These are phyloP conservation scores for Ophiostoma quercus DNA, from an alignment of 2,329 filamentous ascomycete species.

Conservation along the genomic window DNA sequence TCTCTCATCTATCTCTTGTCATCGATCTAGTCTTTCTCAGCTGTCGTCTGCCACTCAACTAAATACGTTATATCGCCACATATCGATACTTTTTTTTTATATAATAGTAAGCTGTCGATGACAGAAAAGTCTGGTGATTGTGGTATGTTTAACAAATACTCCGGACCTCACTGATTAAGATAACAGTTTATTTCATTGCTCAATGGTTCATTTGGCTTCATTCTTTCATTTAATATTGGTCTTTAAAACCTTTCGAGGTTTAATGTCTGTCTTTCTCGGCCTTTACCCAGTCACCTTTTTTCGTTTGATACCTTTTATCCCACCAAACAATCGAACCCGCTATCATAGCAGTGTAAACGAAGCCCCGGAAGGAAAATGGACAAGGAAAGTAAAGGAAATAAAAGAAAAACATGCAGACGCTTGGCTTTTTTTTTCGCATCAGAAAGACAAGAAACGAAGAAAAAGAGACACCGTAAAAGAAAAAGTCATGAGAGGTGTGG, in stretches of 20 bases:
- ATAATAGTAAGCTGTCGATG: neutral
- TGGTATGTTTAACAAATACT: neutral
- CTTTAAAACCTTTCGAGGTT: slow-evolving; percentile 3
- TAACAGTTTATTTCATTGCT: neutral
- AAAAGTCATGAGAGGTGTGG: neutral
- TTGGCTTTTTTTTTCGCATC: slow-evolving; percentile 1
- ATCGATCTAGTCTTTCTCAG: neutral
- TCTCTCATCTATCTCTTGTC: neutral
- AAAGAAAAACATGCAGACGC: slow-evolving; percentile 14
- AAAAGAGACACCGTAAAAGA: neutral
- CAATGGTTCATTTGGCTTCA: neutral
- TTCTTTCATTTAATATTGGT: neutral
- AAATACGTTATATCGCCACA: slow-evolving; percentile 7
- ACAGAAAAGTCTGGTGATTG: neutral
- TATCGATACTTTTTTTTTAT: neutral
- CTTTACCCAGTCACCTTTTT: slow-evolving; percentile 6
- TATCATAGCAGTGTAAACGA: neutral
- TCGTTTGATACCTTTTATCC: neutral
- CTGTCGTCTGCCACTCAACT: neutral
- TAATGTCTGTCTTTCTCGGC: neutral
- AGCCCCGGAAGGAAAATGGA: neutral
- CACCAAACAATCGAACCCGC: neutral
- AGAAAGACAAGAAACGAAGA: neutral
- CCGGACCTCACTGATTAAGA: neutral
- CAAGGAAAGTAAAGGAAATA: slow-evolving; percentile 4